Evolutionary conservation across 345 rosid species (phyloP), one percentile per base, ranked within the genome.

Genomic region (Dipteronia dyeriana): DNA sequence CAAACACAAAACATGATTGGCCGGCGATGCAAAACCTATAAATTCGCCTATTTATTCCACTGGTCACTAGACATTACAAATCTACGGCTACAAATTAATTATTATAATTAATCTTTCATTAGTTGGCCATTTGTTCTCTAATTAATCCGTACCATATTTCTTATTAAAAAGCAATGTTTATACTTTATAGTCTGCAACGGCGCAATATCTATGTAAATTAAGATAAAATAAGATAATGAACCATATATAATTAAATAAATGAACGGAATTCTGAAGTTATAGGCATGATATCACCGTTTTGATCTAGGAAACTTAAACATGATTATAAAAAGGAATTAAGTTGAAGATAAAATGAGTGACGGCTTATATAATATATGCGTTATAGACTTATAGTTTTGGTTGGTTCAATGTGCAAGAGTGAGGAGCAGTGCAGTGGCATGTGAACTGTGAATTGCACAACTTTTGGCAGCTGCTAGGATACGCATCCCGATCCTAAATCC

Each of bases 401-500:
- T 59, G 26, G 8, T 59, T 59, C 57, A 5, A 53, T 19, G 57
- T 16, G 57, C 7, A 14, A 19, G n/a, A 66, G 78, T 31, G 77
- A 8, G 7, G 23, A 14, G 45, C 5, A 4, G 68, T 2, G n/a
- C 45, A 23, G 45, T 23, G 59, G 75, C 82, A 78, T 72, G 86
- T 84, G 86, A 81, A 59, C 3, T 51, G 56, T 14, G 75, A 7
- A 82, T 59, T 77, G 68, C 82, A 63, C 66, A 45, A 34, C 71
- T 66, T 79, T 79, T 34, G 71, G 82, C 84, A 81, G 75, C 85
- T 79, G 75, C 56, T 43, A 7, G 70, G 79, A 71, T 76, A 61
- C 85, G 69, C 71, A 80, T 84, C 84, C 87, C 85, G 6, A 31
- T 31, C 38, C 6, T 34, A 34, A 34, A 34, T 0, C 34, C 34